Evolutionary conservation across 2,329 filamentous ascomycete species (phyloP), one percentile per base, ranked within the genome.

Genomic region (Ophiostoma australiae): DNA sequence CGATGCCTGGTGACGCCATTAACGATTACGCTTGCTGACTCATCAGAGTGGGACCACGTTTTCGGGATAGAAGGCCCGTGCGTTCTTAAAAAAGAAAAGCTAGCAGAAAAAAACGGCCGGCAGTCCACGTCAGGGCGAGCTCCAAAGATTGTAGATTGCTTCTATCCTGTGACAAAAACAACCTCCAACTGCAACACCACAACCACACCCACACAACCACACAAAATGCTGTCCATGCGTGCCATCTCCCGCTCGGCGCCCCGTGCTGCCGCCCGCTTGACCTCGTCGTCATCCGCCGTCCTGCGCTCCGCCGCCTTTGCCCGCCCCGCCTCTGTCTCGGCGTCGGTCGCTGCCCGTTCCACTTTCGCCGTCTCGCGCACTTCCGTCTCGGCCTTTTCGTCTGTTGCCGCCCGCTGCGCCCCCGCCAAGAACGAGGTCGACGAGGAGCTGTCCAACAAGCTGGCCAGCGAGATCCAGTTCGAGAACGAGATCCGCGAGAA

Each of bases 391-490:
- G 79, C 82, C 69, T 87, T 87, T 77, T 86, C 85, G 37, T 84
- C 83, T 23, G 81, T 82, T 1, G 73, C 79, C 33, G 75, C 83
- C 73, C 82, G 84, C 74, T 79, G 80, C 71, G 79, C 81, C 4
- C 75, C 81, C 23, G 76, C 78, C 4, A 70, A 69, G 63, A 78
- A 78, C 68, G 85, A 87, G 79, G 87, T 86, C 73, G 92, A 96
- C 78, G 85, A 90, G 75, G 93, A 97, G 82, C 89, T 99, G 70
- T 87, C 89, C 58, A 88, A 89, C 72, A 98, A 98, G 87, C 87
- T 99, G 68, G 88, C 92, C 75, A 90, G 88, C 78, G 94, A 97
- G 84, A 85, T 96, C 75, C 83, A 89, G 80, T 89, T 97, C 78
- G 95, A 98, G 86, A 87, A 89, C 77, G 90, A 94, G 78, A 89